A percentile compares a stretch with the other conserved stretches of the same genome.
Evolutionary conservation across 345 rosid species (phyloP).

Genomic region (Ceriops zippeliana): DNA sequence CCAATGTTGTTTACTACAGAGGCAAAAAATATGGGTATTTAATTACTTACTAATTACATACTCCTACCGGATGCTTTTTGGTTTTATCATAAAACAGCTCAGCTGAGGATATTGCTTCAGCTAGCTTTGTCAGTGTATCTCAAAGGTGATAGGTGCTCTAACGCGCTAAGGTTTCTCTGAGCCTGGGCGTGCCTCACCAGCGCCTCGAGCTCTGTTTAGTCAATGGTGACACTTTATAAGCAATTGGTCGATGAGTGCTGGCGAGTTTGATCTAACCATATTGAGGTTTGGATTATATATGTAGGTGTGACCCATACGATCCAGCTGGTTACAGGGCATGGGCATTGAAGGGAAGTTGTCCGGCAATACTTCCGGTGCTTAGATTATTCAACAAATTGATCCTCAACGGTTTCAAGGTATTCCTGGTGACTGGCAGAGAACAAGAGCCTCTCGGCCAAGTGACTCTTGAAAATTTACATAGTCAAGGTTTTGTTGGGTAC

Average conservation of each 20-base stretch:
- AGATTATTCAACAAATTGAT: conserved; percentile 43
- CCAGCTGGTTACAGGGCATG: conserved; percentile 61
- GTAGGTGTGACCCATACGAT: conserved; percentile 83
- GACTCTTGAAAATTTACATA: conserved; percentile 39
- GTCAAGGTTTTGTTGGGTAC: conserved; percentile 64
- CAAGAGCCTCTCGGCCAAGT: conserved; percentile 46
- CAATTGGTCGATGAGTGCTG: too few relatives aligned
- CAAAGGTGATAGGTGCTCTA: too few relatives aligned
- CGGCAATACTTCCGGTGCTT: conserved; percentile 60
- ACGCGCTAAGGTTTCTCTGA: too few relatives aligned
- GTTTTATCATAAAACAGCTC: too few relatives aligned
- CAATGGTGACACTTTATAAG: too few relatives aligned
- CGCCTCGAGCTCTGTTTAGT: too few relatives aligned
- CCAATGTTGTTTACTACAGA: conserved; percentile 66
- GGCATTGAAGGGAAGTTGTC: conserved; percentile 55
- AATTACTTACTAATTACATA: background rate
- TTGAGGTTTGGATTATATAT: too few relatives aligned
- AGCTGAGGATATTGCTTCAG: too few relatives aligned
- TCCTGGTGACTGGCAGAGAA: conserved; percentile 75
- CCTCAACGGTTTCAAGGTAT: conserved; percentile 56
- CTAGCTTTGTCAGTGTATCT: too few relatives aligned
- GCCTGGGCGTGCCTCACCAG: too few relatives aligned
- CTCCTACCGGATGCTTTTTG: background rate
- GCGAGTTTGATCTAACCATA: too few relatives aligned
- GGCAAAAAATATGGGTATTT: conserved; percentile 70